phyloP scores from a whole-genome alignment of 148 eudicot genomes.

The Fagopyrum tataricum region DNA sequence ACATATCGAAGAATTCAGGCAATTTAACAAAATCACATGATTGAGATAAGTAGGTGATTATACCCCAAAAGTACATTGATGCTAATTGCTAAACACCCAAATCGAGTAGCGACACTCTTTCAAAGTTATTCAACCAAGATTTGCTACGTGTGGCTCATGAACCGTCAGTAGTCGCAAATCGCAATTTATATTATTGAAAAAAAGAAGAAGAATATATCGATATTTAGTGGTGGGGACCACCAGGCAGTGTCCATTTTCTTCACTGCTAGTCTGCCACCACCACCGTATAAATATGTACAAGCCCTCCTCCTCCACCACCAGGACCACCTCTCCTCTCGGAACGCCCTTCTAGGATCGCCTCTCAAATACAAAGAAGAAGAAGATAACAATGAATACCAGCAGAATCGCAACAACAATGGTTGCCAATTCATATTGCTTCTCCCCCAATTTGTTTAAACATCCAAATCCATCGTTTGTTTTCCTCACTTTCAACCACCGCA shows the following conservation, averaged over 20 bases:
- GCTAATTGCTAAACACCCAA: background rate
- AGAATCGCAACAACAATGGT: background rate
- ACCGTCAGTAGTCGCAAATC: background rate
- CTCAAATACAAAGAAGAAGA: background rate
- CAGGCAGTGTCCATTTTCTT: background rate
- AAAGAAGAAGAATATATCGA: background rate
- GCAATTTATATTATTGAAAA: background rate
- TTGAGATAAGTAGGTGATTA: too few relatives aligned
- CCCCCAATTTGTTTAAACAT: background rate
- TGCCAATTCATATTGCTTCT: background rate
- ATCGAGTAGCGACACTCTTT: background rate
- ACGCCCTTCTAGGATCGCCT: constrained; percentile 3
- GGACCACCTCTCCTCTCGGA: background rate
- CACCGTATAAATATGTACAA: background rate
- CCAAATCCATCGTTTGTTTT: background rate
- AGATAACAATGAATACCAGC: background rate
- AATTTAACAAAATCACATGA: too few relatives aligned
- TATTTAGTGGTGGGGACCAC: background rate
- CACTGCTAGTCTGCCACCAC: background rate
- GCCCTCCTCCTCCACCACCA: background rate
- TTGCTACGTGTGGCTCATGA: background rate
- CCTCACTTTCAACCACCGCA: background rate
- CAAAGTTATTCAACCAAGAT: background rate
- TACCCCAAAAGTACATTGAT: too few relatives aligned
- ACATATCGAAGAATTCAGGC: too few relatives aligned